These are phyloP conservation scores for Cornus controversa DNA, from an alignment of 148 eudicot genomes.

Conservation along the genomic window DNA sequence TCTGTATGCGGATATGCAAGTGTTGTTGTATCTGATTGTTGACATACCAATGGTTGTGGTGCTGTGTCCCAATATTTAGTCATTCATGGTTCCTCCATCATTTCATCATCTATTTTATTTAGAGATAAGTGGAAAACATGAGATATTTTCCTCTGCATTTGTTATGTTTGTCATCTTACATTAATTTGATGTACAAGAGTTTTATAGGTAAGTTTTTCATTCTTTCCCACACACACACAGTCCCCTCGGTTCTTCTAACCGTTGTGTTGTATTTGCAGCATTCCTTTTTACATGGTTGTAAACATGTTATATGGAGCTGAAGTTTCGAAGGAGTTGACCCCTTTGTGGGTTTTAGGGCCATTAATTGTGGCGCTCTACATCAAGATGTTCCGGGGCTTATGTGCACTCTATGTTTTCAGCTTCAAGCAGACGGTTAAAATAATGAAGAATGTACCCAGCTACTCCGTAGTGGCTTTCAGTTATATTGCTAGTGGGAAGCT, in stretches of 20 bases:
- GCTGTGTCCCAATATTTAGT: too few relatives aligned
- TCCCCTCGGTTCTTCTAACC: not conserved
- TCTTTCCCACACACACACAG: too few relatives aligned
- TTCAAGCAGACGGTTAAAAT: slow-evolving; percentile 65
- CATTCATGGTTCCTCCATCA: not conserved
- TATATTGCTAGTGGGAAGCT: slow-evolving; percentile 56
- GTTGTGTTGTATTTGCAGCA: slow-evolving; percentile 46
- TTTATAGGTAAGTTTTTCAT: too few relatives aligned
- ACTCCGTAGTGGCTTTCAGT: slow-evolving; percentile 27
- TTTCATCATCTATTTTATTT: not conserved
- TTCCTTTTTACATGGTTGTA: slow-evolving; percentile 63
- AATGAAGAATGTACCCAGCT: slow-evolving; percentile 50
- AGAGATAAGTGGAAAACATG: not conserved
- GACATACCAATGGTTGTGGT: too few relatives aligned
- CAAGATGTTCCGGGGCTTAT: slow-evolving; percentile 46
- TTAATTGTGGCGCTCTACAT: slow-evolving; percentile 56
- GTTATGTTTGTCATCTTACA: not conserved
- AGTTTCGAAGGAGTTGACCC: slow-evolving; percentile 81
- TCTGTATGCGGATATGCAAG: too few relatives aligned
- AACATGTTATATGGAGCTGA: slow-evolving; percentile 67
- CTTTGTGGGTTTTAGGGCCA: slow-evolving; percentile 86
- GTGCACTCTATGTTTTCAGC: slow-evolving; percentile 52
- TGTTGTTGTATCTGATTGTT: too few relatives aligned
- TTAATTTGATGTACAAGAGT: not conserved
- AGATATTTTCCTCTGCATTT: not conserved